A percentile compares a stretch with the other conserved stretches of the same genome.
Conservation (phyloP, 2,329 filamentous ascomycete species). For the Apiospora aurea region DNA sequence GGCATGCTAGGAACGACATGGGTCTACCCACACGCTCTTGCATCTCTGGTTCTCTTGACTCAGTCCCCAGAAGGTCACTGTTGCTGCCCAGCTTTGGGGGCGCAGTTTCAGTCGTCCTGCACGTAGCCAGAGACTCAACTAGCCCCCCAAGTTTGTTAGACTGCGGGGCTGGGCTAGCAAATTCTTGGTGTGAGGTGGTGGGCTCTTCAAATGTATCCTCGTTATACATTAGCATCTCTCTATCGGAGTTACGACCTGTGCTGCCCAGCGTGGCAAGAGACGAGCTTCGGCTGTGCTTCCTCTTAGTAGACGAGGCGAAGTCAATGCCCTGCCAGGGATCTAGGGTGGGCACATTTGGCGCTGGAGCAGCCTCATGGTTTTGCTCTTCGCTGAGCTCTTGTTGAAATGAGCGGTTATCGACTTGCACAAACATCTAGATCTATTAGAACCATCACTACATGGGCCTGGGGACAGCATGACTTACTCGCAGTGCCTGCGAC, state of each 20-base stretch:
- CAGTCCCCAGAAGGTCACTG: background rate
- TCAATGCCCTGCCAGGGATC: slow-evolving; percentile 30
- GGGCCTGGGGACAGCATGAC: slow-evolving; percentile 26
- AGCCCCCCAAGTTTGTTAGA: slow-evolving; percentile 31
- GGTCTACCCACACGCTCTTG: slow-evolving; percentile 46
- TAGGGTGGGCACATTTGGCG: slow-evolving; percentile 25
- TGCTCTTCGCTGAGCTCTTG: slow-evolving; percentile 54
- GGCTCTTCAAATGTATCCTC: slow-evolving; percentile 23
- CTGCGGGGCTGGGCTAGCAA: slow-evolving; percentile 25
- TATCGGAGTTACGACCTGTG: slow-evolving; percentile 34
- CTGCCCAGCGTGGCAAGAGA: slow-evolving; percentile 42
- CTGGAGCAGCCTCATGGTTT: slow-evolving; percentile 31
- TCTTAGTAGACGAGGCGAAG: slow-evolving; percentile 29
- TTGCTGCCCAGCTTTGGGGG: background rate
- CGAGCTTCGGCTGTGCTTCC: slow-evolving; percentile 40
- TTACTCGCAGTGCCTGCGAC: slow-evolving; percentile 47
- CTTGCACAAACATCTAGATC: slow-evolving; percentile 54
- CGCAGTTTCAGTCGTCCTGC: slow-evolving; percentile 26
- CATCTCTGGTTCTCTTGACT: slow-evolving; percentile 52
- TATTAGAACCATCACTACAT: slow-evolving; percentile 31
- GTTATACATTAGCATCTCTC: slow-evolving; percentile 38
- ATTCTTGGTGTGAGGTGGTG: slow-evolving; percentile 27
- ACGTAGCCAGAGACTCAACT: slow-evolving; percentile 34
- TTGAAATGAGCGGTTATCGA: slow-evolving; percentile 60
- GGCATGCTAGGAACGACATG: slow-evolving; percentile 38